phyloP scores from a whole-genome alignment of 2,329 filamentous ascomycete species.

The Colletotrichum graminicola region DNA sequence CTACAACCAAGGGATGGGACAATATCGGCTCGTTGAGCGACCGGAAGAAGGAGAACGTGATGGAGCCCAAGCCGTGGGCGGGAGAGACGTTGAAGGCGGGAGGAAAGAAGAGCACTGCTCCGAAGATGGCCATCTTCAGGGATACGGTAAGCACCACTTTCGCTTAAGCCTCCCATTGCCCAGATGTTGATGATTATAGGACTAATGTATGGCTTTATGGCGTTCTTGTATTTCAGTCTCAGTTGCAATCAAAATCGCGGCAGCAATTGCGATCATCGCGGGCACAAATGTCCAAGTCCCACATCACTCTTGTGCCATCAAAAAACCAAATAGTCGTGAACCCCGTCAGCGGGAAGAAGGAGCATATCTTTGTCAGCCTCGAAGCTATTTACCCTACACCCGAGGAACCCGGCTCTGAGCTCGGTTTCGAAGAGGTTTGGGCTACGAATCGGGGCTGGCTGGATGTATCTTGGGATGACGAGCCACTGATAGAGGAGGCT shows the following conservation, averaged over 20 bases:
- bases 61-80: constrained; percentile 89
- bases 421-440: constrained; percentile 92
- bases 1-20: constrained; percentile 84
- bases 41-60: constrained; percentile 91
- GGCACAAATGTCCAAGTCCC: constrained; percentile 70
- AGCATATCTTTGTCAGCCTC: constrained; percentile 89
- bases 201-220: constrained; percentile 79
- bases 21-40: constrained; percentile 88
- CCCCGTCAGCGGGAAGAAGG: constrained; percentile 82
- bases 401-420: constrained; percentile 77
- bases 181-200: constrained; percentile 92
- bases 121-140: constrained; percentile 94
- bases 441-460: constrained; percentile 81
- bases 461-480: constrained; percentile 65
- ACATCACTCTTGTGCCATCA: constrained; percentile 76
- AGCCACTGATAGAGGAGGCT: constrained; percentile 32
- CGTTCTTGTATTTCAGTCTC: constrained; percentile 66
- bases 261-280: constrained; percentile 52
- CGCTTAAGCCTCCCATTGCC: constrained; percentile 55
- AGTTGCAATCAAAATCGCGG: constrained; percentile 51
- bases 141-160: constrained; percentile 82
- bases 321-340: constrained; percentile 86
- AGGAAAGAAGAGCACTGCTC: constrained; percentile 79
- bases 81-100: constrained; percentile 91
- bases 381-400: constrained; percentile 86